Base-by-base conservation (phyloP, 208 protist species). In the Leishmania aethiopica region DNA sequence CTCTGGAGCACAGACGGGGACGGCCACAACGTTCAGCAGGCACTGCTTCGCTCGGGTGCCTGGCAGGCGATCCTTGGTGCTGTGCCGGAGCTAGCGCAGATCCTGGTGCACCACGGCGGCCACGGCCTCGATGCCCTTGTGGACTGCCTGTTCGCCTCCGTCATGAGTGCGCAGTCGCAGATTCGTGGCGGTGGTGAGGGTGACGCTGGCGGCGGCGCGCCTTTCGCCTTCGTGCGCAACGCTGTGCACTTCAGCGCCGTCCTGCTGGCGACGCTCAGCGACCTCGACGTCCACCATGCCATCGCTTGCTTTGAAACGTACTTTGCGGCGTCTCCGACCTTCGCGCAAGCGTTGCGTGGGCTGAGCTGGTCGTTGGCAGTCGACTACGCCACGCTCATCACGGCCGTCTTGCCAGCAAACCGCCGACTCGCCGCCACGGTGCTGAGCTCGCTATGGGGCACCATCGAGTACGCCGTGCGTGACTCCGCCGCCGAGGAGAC, bases 221-320 rank as follows among this genome's bases (percentile, higher is more conserved):
- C 32, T 45, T 45, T 42, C 37, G 32, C 25, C 22, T 82, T 86
- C 42, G 78, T 79, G 62, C 78, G 73, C 42, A 59, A 86, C 28
- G 86, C 78, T 13, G 73, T 91, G 51, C 69, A 76, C 10, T 92
- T 93, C 75, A 60, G 90, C 25, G 47, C 89, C 0, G 62, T 86
- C 1, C 47, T 96, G 28, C 77, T 96, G 28, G 77, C 87, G 37
- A 86, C 86, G 53, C 85, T 95, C n/a, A 86, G 88, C n/a, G 89
- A 90, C 69, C 60, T 81, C 2, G 86, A 95, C 83, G 67, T 81
- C 5, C 83, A 88, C 86, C 62, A 84, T 74, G 88, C 93, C 35
- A 70, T 91, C 62, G 71, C 77, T 4, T 86, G 77, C 74, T 82
- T 86, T 40, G 51, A 86, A 13, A 47, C 55, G 28, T 82, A 79